Base-by-base conservation (phyloP, 2,329 filamentous ascomycete genomes). In the Pseudogymnoascus sp. region DNA sequence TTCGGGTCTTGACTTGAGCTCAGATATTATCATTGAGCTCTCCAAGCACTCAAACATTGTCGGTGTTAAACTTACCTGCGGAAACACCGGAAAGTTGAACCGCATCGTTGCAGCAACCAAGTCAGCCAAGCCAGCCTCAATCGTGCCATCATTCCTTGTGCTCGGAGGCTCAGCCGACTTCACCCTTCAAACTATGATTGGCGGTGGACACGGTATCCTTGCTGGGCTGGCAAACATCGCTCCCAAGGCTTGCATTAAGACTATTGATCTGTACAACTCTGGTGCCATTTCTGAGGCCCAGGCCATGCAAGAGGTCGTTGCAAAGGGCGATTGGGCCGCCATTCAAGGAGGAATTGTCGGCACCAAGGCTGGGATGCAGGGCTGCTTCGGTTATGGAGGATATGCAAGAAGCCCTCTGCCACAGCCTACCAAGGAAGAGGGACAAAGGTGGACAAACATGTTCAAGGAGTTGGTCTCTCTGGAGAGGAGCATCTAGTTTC, bases 21-120 rank as follows among this genome's bases (percentile, higher is more conserved):
- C 89, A 65, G 91, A 96, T 73, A 81, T 92, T 66, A 85, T 96
- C 71, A 91, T 94, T 77, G 82, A 83, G 73, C 84, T 96, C 58
- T 88, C 88, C 42, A 78, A 85, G 72, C 91, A 95, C 76, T 85
- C 87, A 68, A 95, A 96, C 78, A 91, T 96, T 70, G 80, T 91
- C 66, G 91, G 91, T 65, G 92, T 91, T 63, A 96, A 96, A 76
- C 94, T 96, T 79, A 96, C 91, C 41, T 95, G 91, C 74, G 91
- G 90, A 68, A 95, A 91, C 79, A 84, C 82, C 21, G 83, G 83
- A 59, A 86, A 86, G 71, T 75, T 85, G 64, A 80, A 81, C 68
- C 73, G 83, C 67, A 74, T 84, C 59, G 82, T 80, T 6, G 78
- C 80, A 74, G 83, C 62, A 77, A 83, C 70, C 77, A 87, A 58